phyloP scores from a whole-genome alignment of 2,329 filamentous ascomycete genomes.

The Rhynchosporium agropyri region DNA sequence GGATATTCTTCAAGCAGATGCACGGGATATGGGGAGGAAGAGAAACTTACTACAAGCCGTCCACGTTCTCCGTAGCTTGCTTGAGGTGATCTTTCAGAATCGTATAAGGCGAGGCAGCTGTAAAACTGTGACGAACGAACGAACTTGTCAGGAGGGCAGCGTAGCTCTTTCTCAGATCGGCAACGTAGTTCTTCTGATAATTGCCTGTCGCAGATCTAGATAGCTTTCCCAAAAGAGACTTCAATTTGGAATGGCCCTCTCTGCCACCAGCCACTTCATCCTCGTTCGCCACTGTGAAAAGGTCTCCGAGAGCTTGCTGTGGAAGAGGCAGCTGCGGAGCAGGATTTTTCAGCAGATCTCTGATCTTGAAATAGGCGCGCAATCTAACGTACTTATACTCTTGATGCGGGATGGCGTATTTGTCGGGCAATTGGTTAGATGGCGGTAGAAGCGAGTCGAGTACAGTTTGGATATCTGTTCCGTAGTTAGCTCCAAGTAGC shows the following conservation, averaged over 20 bases:
- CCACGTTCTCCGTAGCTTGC: conserved; percentile 13
- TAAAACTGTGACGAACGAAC: conserved; percentile 10
- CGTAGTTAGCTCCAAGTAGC: not conserved
- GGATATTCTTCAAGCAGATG: too few relatives aligned
- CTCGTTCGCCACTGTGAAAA: conserved; percentile 4
- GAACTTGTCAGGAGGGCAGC: conserved; percentile 22
- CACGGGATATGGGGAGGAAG: too few relatives aligned
- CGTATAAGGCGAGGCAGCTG: conserved; percentile 6
- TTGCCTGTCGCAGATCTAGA: conserved; percentile 17
- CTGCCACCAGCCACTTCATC: not conserved
- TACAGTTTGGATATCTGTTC: conserved; percentile 20
- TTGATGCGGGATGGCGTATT: conserved; percentile 19
- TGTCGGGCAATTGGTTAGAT: conserved; percentile 5
- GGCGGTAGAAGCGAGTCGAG: conserved; percentile 21
- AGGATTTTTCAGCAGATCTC: conserved; percentile 21
- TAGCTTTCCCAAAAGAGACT: conserved; percentile 23
- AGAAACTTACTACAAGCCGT: conserved; percentile 12
- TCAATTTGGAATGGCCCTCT: conserved; percentile 17
- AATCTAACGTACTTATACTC: conserved; percentile 5
- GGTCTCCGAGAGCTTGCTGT: conserved; percentile 14
- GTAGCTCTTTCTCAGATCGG: conserved; percentile 25
- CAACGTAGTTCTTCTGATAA: conserved; percentile 26
- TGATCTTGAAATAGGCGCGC: conserved; percentile 18
- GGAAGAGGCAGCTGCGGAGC: conserved; percentile 20
- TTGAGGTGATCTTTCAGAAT: conserved; percentile 15